These are phyloP conservation scores for Arthrinium phaeospermum DNA, from an alignment of 2,329 filamentous ascomycete species.

Conservation along the genomic window DNA sequence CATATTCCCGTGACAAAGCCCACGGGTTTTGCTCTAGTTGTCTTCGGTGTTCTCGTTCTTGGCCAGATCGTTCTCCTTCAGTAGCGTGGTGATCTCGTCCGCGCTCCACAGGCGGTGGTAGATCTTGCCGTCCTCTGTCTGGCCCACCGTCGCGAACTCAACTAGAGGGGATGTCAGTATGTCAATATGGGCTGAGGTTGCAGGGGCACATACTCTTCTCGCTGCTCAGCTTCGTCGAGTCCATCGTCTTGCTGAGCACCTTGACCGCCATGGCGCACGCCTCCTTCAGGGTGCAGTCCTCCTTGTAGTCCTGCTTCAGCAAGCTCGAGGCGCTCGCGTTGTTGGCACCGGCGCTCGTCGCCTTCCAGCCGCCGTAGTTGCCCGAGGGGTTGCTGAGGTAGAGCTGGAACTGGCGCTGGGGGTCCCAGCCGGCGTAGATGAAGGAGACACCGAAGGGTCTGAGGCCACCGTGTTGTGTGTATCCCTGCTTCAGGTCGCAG, in stretches of 20 bases:
- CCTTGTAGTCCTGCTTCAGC: conserved; percentile 99
- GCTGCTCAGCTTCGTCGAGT: conserved; percentile 96
- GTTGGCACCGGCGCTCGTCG: conserved; percentile 96
- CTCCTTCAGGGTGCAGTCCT: conserved; percentile 94
- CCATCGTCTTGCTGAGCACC: conserved; percentile 99
- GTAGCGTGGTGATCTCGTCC: conserved; percentile 90
- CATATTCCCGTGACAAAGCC: conserved; percentile 16
- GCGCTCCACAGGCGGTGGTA: conserved; percentile 98
- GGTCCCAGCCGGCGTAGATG: conserved; percentile 99
- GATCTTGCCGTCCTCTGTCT: conserved; percentile 93
- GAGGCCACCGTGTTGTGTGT: conserved; percentile 98
- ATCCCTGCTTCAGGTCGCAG: conserved; percentile 98
- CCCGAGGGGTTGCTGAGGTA: conserved; percentile 99
- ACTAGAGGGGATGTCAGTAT: conserved; percentile 59
- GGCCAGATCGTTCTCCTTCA: conserved; percentile 94
- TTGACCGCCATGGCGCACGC: conserved; percentile 98
- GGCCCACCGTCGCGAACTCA: conserved; percentile 97
- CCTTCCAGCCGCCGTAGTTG: conserved; percentile 99
- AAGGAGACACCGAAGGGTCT: conserved; percentile 98
- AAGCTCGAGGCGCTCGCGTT: conserved; percentile 96
- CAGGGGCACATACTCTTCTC: conserved; percentile 83
- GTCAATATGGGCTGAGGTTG: neutral
- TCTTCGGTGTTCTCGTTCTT: conserved; percentile 80
- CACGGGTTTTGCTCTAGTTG: conserved; percentile 47
- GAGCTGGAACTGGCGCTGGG: conserved; percentile 94